A percentile compares a stretch with the other conserved stretches of the same genome.
These are phyloP conservation scores for Cerrena zonata DNA, from an alignment of 1,284 basidiomycete genomes.

Conservation along the genomic window DNA sequence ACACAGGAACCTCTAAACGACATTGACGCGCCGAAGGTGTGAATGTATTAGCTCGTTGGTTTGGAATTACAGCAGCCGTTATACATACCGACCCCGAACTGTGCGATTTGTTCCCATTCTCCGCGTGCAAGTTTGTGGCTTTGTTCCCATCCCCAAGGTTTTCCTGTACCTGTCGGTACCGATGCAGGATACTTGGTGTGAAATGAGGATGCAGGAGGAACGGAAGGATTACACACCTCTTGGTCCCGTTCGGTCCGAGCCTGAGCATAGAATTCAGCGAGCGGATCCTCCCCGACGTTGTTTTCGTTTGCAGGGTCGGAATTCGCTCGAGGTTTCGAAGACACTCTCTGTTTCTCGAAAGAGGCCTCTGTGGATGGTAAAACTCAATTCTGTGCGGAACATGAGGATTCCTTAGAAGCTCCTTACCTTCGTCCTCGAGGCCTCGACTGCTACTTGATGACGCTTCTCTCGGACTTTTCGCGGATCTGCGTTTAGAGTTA, in stretches of 20 bases:
- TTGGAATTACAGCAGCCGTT: background rate
- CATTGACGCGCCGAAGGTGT: no score
- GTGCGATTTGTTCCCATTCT: background rate
- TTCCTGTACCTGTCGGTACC: background rate
- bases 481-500: background rate
- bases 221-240: background rate
- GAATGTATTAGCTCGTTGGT: no score
- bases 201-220: background rate
- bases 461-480: background rate
- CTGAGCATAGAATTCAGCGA: slow-evolving; percentile 55
- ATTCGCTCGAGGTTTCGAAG: background rate
- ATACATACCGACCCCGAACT: background rate
- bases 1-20: slow-evolving; percentile 51
- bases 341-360: background rate
- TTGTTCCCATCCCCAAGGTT: background rate
- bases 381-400: background rate
- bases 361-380: background rate
- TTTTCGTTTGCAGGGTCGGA: background rate
- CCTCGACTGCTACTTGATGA: background rate
- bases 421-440: background rate
- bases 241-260: slow-evolving; percentile 45
- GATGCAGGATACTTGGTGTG: background rate
- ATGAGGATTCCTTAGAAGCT: background rate
- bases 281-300: slow-evolving; percentile 41
- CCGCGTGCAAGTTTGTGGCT: background rate